A percentile compares a stretch with the other conserved stretches of the same genome.
Evolutionary conservation across 306 rosid genomes (phyloP).

Genomic region (Rosa persica): DNA sequence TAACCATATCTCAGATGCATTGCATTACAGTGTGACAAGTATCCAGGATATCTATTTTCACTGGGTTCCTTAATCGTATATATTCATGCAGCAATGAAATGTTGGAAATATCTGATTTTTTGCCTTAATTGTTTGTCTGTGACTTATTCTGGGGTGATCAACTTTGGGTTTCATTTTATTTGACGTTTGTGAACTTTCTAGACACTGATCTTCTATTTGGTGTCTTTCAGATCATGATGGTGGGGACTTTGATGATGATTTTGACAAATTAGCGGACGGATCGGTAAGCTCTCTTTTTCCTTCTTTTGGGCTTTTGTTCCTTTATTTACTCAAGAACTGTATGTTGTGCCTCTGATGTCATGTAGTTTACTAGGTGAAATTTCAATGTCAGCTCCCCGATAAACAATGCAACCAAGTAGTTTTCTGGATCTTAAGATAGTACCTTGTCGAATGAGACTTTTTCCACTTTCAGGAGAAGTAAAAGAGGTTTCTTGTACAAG

Average conservation of each 20-base stretch:
- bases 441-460: not conserved
- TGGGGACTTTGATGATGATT: conserved; percentile 50
- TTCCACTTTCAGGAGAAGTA: not conserved
- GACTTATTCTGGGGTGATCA: not conserved
- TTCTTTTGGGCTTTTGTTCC: not conserved
- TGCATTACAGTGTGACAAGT: not conserved
- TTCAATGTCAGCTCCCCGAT: not conserved
- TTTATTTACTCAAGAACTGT: not conserved
- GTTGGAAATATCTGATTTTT: not conserved
- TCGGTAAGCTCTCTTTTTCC: conserved; percentile 46
- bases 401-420: not conserved
- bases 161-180: not conserved
- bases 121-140: no score
- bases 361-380: not conserved
- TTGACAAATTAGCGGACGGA: conserved; percentile 51
- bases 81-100: not conserved
- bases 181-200: not conserved
- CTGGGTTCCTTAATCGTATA: not conserved
- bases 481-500: not conserved
- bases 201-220: conserved; percentile 18
- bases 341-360: not conserved
- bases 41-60: not conserved
- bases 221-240: conserved; percentile 45
- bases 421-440: not conserved
- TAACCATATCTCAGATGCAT: not conserved